Base-by-base conservation (phyloP, 2,329 filamentous ascomycete genomes). In the Colletotrichum echinochloae region DNA sequence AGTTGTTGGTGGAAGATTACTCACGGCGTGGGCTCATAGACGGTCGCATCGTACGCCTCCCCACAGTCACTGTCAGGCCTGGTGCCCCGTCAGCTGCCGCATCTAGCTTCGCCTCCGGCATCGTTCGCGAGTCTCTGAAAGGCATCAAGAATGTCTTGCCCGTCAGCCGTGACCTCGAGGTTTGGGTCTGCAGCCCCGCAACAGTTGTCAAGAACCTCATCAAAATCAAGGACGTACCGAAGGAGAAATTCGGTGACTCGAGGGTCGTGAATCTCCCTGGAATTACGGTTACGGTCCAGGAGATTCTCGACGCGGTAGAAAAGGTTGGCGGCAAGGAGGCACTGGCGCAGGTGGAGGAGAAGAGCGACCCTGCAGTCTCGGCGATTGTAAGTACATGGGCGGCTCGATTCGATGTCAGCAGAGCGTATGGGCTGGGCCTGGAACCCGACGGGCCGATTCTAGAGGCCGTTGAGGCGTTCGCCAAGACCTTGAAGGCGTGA, bases 41-140 rank as follows among this genome's bases (percentile, higher is more conserved):
- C 60, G 89, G 87, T 0, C 83, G 88, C n/a, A 83, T 83, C 5
- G 82, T 89, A 20, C 85, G 89, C 0, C 84, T 91, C 18, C 89
- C 89, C 0, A 91, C 89, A 0, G 85, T 91, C 20, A 87, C 87
- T 0, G 87, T 91, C 1, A 82, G 89, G 6, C 87, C 89, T 0
- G 89, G 89, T 1, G 84, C 83, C 30, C 89, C 89, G 0, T 89
- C 89, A 0, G 87, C 87, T 0, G 89, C 89, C 0, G 89, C 89
- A 1, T 88, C 85, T 2, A 88, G 86, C 0, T 91, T 91, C 74
- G 83, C 89, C 0, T 88, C 83, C 3, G 89, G 89, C 1, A 90
- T 91, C 74, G 87, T 91, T 44, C 82, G 89, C 2, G 89, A 91
- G 77, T 87, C 88, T 0, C 77, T 90, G 12, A 82, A 86, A 57